These are phyloP conservation scores for Monilinia vaccinii-corymbosi DNA, from an alignment of 2,329 filamentous ascomycete species.

Conservation along the genomic window DNA sequence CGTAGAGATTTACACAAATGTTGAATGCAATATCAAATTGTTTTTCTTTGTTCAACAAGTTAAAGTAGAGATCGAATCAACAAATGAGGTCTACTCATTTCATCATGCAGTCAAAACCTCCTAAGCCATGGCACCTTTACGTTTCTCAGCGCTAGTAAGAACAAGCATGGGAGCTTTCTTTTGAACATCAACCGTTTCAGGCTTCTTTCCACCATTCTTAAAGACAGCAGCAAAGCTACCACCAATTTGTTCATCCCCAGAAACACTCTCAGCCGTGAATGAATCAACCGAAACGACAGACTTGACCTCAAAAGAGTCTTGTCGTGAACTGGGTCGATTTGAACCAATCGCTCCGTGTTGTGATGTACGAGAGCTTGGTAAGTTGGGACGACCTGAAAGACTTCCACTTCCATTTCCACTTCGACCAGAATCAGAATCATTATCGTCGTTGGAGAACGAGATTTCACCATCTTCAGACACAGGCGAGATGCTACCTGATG, in stretches of 20 bases:
- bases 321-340: constrained; percentile 64
- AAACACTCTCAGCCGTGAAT: constrained; percentile 54
- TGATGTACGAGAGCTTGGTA: constrained; percentile 67
- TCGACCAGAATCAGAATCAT: constrained; percentile 59
- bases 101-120: constrained; percentile 11
- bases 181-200: constrained; percentile 50
- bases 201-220: constrained; percentile 50
- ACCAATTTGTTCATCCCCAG: constrained; percentile 50
- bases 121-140: constrained; percentile 62
- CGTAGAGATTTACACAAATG: constrained; percentile 28
- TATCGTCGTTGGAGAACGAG: constrained; percentile 58
- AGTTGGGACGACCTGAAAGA: constrained; percentile 59
- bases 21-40: constrained; percentile 34
- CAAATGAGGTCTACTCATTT: constrained; percentile 29
- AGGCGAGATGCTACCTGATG: constrained; percentile 78
- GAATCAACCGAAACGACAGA: constrained; percentile 37
- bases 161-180: constrained; percentile 82
- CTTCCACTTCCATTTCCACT: constrained; percentile 75
- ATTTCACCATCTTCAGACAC: constrained; percentile 71
- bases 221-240: constrained; percentile 60
- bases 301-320: constrained; percentile 48
- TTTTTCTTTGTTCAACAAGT: constrained; percentile 12
- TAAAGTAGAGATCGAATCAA: constrained; percentile 26
- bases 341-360: constrained; percentile 82
- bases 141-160: constrained; percentile 82